These are phyloP conservation scores for Coemansia sp. DNA, from an alignment of 192 early-diverging fungal species.

Conservation along the genomic window DNA sequence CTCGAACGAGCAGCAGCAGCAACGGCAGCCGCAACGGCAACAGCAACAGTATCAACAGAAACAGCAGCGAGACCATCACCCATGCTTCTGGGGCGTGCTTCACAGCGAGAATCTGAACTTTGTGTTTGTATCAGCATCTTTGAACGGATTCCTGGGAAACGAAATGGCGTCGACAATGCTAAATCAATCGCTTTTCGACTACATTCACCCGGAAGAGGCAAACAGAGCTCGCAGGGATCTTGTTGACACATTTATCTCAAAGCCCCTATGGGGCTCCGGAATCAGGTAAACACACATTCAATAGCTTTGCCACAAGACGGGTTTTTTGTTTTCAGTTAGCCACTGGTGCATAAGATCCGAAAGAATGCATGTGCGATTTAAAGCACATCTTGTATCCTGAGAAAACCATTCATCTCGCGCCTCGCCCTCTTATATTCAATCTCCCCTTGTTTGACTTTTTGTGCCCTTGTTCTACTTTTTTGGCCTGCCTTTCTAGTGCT, in stretches of 20 bases:
- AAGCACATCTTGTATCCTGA: not conserved
- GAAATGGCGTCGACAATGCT: constrained; percentile 27
- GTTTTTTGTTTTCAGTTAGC: not conserved
- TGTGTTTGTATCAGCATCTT: constrained; percentile 48
- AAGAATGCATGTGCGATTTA: not conserved
- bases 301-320: constrained; percentile 1
- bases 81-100: constrained; percentile 56
- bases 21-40: constrained; percentile 4
- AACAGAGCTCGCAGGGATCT: constrained; percentile 49
- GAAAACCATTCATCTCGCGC: not conserved
- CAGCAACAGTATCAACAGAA: constrained; percentile 7
- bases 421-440: not conserved
- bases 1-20: constrained; percentile 7
- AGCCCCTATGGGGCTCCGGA: constrained; percentile 42
- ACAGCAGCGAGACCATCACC: constrained; percentile 15
- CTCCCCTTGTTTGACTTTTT: not conserved
- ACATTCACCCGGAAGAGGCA: constrained; percentile 55
- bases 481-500: not conserved
- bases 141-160: constrained; percentile 37
- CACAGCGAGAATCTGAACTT: constrained; percentile 46
- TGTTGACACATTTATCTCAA: constrained; percentile 38
- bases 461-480: not conserved
- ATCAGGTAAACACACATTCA: constrained; percentile 41
- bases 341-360: not conserved
- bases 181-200: constrained; percentile 51